A percentile compares a stretch with the other conserved stretches of the same genome.
Conservation (phyloP, 1,284 basidiomycete genomes). For the Tilletia caries region DNA sequence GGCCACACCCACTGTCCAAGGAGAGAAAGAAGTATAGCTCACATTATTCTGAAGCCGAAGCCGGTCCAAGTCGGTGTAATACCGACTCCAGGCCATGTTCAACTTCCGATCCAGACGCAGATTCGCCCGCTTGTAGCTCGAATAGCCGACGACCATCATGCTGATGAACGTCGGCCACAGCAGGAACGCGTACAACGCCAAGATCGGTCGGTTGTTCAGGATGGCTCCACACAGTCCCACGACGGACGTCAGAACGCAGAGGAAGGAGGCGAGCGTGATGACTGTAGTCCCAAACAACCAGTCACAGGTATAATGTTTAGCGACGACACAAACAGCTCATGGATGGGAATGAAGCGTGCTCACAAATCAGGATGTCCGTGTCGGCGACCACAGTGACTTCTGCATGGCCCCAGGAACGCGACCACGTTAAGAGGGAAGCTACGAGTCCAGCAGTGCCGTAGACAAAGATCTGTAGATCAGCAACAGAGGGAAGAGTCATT, state of each 20-base stretch:
- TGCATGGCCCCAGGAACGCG: constrained; percentile 19
- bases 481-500: background rate
- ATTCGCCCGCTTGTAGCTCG: constrained; percentile 48
- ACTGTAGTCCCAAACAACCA: background rate
- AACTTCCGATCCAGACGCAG: constrained; percentile 51
- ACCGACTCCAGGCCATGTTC: constrained; percentile 53
- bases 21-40: background rate
- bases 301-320: background rate
- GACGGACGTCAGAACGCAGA: constrained; percentile 60
- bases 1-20: too few species aligned
- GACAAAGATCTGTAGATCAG: constrained; percentile 10
- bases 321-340: background rate
- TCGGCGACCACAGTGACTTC: constrained; percentile 18
- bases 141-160: constrained; percentile 51
- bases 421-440: constrained; percentile 17
- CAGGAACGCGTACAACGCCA: constrained; percentile 53
- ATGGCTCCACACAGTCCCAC: constrained; percentile 54
- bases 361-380: constrained; percentile 20
- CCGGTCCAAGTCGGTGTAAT: constrained; percentile 39
- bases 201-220: constrained; percentile 51
- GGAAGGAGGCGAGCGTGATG: constrained; percentile 19
- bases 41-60: constrained; percentile 39
- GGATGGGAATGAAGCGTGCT: background rate
- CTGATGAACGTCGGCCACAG: constrained; percentile 52
- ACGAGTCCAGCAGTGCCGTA: constrained; percentile 16